phyloP scores from a whole-genome alignment of 306 rosid genomes.

The Vigna nakashimae region DNA sequence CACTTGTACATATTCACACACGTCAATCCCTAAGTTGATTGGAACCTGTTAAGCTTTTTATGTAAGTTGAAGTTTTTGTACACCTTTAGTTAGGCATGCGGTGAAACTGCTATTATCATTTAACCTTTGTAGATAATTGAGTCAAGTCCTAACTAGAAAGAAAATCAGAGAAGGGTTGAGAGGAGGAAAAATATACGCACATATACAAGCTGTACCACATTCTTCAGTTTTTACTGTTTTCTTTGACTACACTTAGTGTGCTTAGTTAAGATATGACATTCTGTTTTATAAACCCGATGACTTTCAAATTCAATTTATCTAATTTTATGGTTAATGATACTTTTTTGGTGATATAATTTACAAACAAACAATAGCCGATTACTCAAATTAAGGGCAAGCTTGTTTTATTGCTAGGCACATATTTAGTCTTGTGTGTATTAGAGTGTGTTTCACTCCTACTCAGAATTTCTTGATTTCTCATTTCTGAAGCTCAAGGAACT shows the following conservation, averaged over 20 bases:
- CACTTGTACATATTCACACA: neutral
- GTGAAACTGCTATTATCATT: neutral
- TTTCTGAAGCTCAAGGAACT: slow-evolving; percentile 26
- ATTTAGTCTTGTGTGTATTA: neutral
- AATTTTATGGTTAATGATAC: neutral
- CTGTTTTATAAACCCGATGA: slow-evolving; percentile 1
- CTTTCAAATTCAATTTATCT: neutral
- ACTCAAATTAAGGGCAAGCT: slow-evolving; percentile 2
- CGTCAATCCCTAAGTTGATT: neutral
- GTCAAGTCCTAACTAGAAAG: neutral
- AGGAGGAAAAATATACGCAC: neutral
- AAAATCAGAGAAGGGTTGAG: neutral
- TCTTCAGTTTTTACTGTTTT: neutral
- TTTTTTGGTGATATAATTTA: neutral
- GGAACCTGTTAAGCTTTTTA: neutral
- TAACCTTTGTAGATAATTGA: slow-evolving; percentile 4
- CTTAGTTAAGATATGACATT: neutral
- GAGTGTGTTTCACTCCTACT: neutral
- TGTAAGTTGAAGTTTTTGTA: neutral
- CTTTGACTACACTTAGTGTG: neutral
- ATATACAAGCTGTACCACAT: neutral
- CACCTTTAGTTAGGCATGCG: slow-evolving; percentile 21
- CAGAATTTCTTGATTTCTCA: slow-evolving; percentile 25
- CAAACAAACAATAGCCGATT: neutral
- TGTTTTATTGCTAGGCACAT: slow-evolving; percentile 1